Conservation (phyloP, 495 filamentous ascomycete genomes). For the Aspergillus wentii region DNA sequence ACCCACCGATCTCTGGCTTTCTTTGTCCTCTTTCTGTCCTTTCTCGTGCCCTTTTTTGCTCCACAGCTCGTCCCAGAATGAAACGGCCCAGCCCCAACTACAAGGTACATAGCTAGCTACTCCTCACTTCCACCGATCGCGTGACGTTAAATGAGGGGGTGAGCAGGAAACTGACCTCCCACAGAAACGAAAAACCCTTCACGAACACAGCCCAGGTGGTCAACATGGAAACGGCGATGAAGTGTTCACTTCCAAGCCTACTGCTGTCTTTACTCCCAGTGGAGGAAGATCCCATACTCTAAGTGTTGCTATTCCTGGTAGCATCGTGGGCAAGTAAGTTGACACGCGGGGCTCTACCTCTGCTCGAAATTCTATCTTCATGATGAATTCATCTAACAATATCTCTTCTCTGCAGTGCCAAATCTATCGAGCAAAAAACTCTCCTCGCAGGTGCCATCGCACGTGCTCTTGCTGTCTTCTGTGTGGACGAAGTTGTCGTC, state of each 20-base stretch:
- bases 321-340: conserved; percentile 54
- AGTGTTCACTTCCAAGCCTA: conserved; percentile 48
- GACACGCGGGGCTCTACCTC: too few species aligned
- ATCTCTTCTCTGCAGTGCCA: conserved; percentile 30
- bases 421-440: conserved; percentile 61
- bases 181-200: conserved; percentile 9
- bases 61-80: not conserved
- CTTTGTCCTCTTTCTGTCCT: too few species aligned
- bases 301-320: conserved; percentile 55
- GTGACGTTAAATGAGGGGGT: too few species aligned
- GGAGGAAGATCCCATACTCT: conserved; percentile 46
- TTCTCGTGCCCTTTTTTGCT: not conserved
- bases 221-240: conserved; percentile 1
- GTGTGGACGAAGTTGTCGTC: conserved; percentile 71
- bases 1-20: too few species aligned
- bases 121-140: not conserved
- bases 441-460: conserved; percentile 62
- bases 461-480: conserved; percentile 68
- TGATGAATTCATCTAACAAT: not conserved
- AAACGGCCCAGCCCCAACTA: not conserved
- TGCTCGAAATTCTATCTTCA: not conserved
- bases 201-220: not conserved
- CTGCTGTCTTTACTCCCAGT: conserved; percentile 48
- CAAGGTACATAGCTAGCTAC: not conserved
- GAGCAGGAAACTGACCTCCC: too few species aligned